Evolutionary conservation across 1,139 yeast species (phyloP).

Genomic region (Debaryomyces fabryi): DNA sequence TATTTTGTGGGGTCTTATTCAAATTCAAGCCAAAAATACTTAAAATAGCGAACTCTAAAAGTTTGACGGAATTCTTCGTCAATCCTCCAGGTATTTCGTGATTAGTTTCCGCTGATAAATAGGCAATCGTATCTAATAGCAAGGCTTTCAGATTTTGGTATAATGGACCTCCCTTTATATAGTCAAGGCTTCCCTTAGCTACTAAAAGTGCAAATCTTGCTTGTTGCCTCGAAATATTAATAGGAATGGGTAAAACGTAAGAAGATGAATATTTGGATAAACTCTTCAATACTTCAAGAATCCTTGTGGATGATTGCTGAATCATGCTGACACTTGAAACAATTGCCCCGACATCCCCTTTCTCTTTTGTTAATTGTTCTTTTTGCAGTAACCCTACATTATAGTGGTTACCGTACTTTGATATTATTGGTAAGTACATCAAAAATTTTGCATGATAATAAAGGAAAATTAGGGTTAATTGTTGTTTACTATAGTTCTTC

Average conservation of each 20-base stretch:
- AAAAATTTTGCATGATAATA: conserved; percentile 81
- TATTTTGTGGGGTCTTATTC: conserved; percentile 17
- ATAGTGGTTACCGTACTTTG: conserved; percentile 48
- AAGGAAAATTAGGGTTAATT: conserved; percentile 60
- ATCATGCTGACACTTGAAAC: conserved; percentile 56
- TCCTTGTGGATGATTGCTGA: conserved; percentile 73
- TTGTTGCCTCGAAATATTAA: conserved; percentile 69
- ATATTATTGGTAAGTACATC: conserved; percentile 75
- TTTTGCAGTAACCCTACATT: conserved; percentile 49
- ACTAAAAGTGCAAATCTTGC: conserved; percentile 70
- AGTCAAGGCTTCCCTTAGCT: conserved; percentile 79
- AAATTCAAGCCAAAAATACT: conserved; percentile 47
- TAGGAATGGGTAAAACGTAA: conserved; percentile 60
- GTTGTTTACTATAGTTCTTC: conserved; percentile 47
- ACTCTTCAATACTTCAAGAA: conserved; percentile 59
- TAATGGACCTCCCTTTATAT: conserved; percentile 81
- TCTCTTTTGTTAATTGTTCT: conserved; percentile 36
- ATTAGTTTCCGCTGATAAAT: conserved; percentile 52
- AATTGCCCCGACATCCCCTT: conserved; percentile 28
- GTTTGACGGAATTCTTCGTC: conserved; percentile 55
- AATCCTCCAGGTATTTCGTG: conserved; percentile 62
- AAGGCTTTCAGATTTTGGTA: conserved; percentile 68
- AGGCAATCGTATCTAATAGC: conserved; percentile 50
- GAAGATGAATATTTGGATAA: conserved; percentile 46
- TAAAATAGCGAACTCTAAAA: conserved; percentile 60